Percentiles rank a stretch among this genome's conserved stretches.
Evolutionary conservation across 2,329 filamentous ascomycete genomes (phyloP).

Genomic region (Epichloe brachyelytri): DNA sequence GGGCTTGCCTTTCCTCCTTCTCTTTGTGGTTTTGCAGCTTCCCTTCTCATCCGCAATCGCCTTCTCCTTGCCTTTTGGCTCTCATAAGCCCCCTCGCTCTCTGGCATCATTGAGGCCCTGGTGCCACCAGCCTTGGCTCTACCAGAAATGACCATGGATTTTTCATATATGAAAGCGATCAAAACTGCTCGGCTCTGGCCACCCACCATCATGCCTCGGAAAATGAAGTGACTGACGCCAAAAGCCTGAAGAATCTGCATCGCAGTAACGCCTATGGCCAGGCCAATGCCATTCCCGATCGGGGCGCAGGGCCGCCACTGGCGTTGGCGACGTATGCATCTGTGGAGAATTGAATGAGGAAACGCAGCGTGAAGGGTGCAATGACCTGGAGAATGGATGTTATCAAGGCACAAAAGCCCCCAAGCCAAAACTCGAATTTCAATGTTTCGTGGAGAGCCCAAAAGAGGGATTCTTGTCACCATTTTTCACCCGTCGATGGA

Average conservation of each 20-base stretch:
- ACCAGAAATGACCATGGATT: conserved; percentile 78
- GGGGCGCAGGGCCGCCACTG: conserved; percentile 42
- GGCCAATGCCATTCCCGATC: conserved; percentile 64
- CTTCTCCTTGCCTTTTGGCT: conserved; percentile 24
- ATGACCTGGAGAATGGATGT: conserved; percentile 69
- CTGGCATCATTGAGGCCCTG: conserved; percentile 16
- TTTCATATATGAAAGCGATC: conserved; percentile 82
- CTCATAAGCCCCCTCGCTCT: conserved; percentile 35
- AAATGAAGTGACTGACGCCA: conserved; percentile 82
- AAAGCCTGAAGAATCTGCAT: conserved; percentile 81
- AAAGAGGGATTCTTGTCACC: conserved; percentile 63
- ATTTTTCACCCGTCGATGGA: conserved; percentile 52
- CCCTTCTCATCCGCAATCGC: conserved; percentile 18
- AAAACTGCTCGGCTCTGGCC: conserved; percentile 70
- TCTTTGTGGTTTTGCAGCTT: conserved; percentile 24
- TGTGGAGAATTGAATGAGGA: conserved; percentile 72
- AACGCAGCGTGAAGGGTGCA: conserved; percentile 73
- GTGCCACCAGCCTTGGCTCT: conserved; percentile 73
- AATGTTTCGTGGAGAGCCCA: conserved; percentile 82
- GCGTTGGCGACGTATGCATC: conserved; percentile 59
- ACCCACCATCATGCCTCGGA: conserved; percentile 81
- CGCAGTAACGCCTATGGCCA: conserved; percentile 69
- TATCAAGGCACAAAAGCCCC: conserved; percentile 62
- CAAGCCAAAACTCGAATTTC: conserved; percentile 71
- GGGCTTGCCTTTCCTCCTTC: conserved; percentile 25